Conservation (phyloP, 306 rosid genomes). For the Luffa aegyptiaca region DNA sequence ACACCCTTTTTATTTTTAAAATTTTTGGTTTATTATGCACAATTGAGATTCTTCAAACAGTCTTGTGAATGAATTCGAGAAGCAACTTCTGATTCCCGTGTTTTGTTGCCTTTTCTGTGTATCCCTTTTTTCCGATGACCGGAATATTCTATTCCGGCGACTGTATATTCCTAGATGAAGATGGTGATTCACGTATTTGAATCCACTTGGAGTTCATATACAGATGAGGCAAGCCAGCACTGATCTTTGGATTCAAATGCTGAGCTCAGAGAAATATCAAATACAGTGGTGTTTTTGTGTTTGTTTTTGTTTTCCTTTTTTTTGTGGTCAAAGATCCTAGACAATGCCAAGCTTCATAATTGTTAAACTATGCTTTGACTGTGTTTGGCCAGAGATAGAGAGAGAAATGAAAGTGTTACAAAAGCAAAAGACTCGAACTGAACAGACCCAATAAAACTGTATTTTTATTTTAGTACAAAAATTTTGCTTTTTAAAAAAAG, state of each 20-base stretch:
- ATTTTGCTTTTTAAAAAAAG: background rate
- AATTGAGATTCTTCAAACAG: background rate
- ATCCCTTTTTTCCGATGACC: background rate
- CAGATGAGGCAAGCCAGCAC: background rate
- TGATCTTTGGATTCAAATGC: background rate
- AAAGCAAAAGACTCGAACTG: background rate
- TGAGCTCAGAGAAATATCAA: background rate
- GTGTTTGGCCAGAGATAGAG: background rate
- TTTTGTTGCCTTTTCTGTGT: background rate
- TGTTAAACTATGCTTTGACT: background rate
- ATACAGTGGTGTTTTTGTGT: background rate
- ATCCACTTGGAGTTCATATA: background rate
- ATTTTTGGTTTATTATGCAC: background rate
- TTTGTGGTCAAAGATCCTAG: slow-evolving; percentile 4
- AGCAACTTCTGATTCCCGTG: background rate
- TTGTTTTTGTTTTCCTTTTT: background rate
- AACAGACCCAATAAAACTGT: background rate
- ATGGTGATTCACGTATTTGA: no score
- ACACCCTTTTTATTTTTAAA: background rate
- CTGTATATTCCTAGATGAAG: background rate
- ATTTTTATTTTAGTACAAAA: background rate
- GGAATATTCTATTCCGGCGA: background rate
- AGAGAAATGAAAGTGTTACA: background rate
- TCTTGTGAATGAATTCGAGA: background rate
- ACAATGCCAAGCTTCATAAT: background rate